These are phyloP conservation scores for Fusarium austroafricanum DNA, from an alignment of 2,329 filamentous ascomycete genomes.

Conservation along the genomic window DNA sequence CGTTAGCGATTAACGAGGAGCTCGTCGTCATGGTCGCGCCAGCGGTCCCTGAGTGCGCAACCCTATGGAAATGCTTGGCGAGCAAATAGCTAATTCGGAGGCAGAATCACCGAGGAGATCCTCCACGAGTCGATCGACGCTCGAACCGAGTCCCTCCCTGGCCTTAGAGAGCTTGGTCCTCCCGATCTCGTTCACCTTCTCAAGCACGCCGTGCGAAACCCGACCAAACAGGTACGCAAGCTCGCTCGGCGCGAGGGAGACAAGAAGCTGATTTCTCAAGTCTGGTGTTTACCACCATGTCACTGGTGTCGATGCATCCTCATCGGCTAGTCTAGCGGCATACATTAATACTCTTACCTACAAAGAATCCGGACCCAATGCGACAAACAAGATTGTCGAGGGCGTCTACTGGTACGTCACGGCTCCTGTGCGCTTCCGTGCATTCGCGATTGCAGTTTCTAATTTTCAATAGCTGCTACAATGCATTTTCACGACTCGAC, in stretches of 20 bases:
- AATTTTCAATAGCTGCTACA: constrained; percentile 77
- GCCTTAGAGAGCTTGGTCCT: constrained; percentile 91
- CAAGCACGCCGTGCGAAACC: constrained; percentile 73
- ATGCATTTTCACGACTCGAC: constrained; percentile 97
- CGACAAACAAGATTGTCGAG: constrained; percentile 85
- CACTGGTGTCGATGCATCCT: constrained; percentile 95
- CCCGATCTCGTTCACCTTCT: constrained; percentile 96
- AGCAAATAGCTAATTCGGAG: constrained; percentile 38
- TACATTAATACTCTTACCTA: constrained; percentile 99
- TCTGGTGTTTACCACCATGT: constrained; percentile 97
- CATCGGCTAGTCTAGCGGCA: constrained; percentile 93
- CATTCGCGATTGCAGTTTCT: constrained; percentile 38
- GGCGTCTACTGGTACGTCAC: constrained; percentile 86
- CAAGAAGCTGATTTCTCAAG: constrained; percentile 58
- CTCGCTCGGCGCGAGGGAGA: constrained; percentile 25
- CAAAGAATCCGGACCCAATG: constrained; percentile 80
- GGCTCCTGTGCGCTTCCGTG: constrained; percentile 39
- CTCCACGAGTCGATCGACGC: constrained; percentile 92
- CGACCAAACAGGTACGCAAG: constrained; percentile 64
- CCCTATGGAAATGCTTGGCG: constrained; percentile 11
- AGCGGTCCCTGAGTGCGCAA: constrained; percentile 76
- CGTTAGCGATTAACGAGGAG: constrained; percentile 27
- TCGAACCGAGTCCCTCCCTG: constrained; percentile 87
- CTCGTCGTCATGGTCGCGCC: constrained; percentile 74
- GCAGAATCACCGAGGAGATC: constrained; percentile 92